Base-by-base conservation (phyloP, 1,284 basidiomycete species). In the Cryptococcus hybrid region DNA sequence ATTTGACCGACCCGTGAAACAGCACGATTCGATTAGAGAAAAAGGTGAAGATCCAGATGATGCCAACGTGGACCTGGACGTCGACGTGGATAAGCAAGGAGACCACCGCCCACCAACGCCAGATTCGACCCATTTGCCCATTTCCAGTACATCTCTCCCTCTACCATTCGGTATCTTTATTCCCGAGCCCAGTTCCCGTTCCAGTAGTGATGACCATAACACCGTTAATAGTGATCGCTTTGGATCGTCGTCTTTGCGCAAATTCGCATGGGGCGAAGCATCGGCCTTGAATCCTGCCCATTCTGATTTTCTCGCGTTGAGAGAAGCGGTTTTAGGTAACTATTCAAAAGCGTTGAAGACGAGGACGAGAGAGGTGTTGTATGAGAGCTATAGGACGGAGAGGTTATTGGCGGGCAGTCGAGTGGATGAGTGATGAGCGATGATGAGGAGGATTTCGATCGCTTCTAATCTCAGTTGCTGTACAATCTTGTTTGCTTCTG, bases 351-450 rank as follows among this genome's bases (percentile, higher is more conserved):
- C 67, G n/a, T 57, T 77, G 54, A 57, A 65, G 36, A 63, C 51
- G 6, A 60, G 51, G 1, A 75, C 75, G 6, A 59, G 71, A 37
- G 70, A 77, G 57, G 68, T 69, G 44, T 62, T 75, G 56, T 77
- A 76, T 53, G 75, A 77, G 59, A 62, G 55, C 18, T 77, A 70
- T 56, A 48, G 75, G 54, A 77, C 74, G 1, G 75, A 77, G 54
- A 60, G 60, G 44, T 58, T 77, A 53, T 47, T 75, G 24, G 24
- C 24, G 24, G 24, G 24, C 24, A 24, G 24, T 24, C 24, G 24
- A 24, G 24, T 24, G 24, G 24, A 24, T 24, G 24, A 24, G 24
- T 24, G 24, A 24, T 24, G 24, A 24, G 24, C 24, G 24, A 24
- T 24, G 24, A 24, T 24, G 24, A 24, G n/a, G 24, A 24, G 24